phyloP scores from a whole-genome alignment of 768 basidiomycete genomes.

The Tricholoma terreum region DNA sequence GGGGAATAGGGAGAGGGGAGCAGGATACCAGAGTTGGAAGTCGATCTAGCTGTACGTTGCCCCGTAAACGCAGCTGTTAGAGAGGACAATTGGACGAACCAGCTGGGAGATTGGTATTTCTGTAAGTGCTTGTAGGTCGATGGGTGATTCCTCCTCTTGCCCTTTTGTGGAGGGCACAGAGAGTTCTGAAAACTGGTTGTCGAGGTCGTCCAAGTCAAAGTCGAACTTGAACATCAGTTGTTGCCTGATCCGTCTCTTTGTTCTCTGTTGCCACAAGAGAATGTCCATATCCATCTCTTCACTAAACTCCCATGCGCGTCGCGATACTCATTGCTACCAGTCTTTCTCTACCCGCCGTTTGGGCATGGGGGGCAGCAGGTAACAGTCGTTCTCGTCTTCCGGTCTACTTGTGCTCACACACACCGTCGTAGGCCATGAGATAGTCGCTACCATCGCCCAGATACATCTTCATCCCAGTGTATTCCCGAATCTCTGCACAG shows the following conservation, averaged over 20 bases:
- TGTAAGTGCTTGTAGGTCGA: slow-evolving; percentile 21
- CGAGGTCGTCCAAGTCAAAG: slow-evolving; percentile 54
- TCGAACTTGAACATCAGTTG: slow-evolving; percentile 70
- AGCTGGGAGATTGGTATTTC: slow-evolving; percentile 32
- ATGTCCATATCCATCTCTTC: background rate
- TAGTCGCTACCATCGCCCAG: slow-evolving; percentile 92
- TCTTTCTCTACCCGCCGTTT: slow-evolving; percentile 12
- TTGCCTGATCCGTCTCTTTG: too few species aligned
- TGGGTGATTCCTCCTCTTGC: background rate
- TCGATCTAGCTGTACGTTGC: slow-evolving; percentile 53
- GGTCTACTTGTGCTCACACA: background rate
- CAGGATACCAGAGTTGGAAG: slow-evolving; percentile 78
- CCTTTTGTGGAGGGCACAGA: background rate
- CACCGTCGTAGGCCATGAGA: slow-evolving; percentile 68
- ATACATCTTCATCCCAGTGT: slow-evolving; percentile 80
- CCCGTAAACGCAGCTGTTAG: slow-evolving; percentile 7
- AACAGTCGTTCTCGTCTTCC: slow-evolving; percentile 4
- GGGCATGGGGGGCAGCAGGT: slow-evolving; percentile 45
- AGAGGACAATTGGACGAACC: slow-evolving; percentile 25
- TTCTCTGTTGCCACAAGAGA: too few species aligned
- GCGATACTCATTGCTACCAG: slow-evolving; percentile 2
- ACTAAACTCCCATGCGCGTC: slow-evolving; percentile 6
- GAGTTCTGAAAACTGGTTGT: slow-evolving; percentile 21
- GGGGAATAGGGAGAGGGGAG: slow-evolving; percentile 62
- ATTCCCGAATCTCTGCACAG: slow-evolving; percentile 60